Conservation (phyloP, 192 early-diverging fungal species). For the Phycomyces blakesleeanus region DNA sequence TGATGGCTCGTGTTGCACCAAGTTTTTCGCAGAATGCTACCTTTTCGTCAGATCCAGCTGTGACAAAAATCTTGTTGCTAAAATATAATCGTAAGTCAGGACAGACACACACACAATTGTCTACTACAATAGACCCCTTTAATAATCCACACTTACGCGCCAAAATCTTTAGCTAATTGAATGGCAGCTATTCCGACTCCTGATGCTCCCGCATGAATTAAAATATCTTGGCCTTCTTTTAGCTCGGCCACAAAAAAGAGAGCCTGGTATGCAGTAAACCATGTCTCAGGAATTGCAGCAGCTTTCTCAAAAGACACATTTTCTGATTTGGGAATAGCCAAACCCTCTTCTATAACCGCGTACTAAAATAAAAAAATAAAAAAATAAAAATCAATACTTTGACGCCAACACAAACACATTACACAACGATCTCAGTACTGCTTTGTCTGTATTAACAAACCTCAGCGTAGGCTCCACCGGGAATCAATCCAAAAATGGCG, state of each 20-base stretch:
- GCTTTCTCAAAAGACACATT: slow-evolving; percentile 54
- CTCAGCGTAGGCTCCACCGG: slow-evolving; percentile 75
- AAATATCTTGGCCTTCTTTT: slow-evolving; percentile 55
- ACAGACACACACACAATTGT: background rate
- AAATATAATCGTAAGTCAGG: background rate
- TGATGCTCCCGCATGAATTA: slow-evolving; percentile 78
- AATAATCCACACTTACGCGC: slow-evolving; percentile 39
- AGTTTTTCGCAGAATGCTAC: slow-evolving; percentile 56
- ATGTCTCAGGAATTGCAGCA: slow-evolving; percentile 72
- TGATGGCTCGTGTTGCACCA: slow-evolving; percentile 72
- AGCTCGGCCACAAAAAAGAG: slow-evolving; percentile 57
- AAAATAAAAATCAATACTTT: background rate
- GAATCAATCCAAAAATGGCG: slow-evolving; percentile 66
- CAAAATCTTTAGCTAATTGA: slow-evolving; percentile 67
- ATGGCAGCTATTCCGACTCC: slow-evolving; percentile 78
- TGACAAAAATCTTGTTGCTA: slow-evolving; percentile 61
- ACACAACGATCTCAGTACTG: background rate
- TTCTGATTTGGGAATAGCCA: slow-evolving; percentile 58
- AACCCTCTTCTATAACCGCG: slow-evolving; percentile 54
- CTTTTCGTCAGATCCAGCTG: slow-evolving; percentile 65
- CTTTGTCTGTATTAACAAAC: slow-evolving; percentile 22
- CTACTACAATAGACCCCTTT: background rate
- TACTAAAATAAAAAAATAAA: slow-evolving; percentile 35
- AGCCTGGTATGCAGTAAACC: slow-evolving; percentile 78
- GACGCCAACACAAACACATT: too few relatives aligned